Conservation (phyloP, 345 rosid species). For the Melaleuca alternifolia region DNA sequence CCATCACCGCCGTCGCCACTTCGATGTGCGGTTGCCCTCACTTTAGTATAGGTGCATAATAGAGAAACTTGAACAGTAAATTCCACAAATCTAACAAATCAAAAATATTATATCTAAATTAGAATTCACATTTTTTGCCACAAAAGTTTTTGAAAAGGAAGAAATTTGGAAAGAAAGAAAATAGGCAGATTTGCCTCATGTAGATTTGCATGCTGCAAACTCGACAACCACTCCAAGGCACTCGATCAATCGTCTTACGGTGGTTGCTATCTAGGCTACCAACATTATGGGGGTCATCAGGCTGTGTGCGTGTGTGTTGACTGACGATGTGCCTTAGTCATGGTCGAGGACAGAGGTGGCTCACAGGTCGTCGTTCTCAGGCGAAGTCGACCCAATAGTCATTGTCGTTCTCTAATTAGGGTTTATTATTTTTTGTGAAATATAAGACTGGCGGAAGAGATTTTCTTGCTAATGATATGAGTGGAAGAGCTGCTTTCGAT, state of each 20-base stretch:
- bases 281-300: neutral
- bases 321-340: neutral
- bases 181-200: neutral
- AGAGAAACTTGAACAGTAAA: neutral
- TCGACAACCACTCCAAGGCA: neutral
- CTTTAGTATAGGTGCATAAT: neutral
- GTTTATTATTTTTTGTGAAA: neutral
- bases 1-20: neutral
- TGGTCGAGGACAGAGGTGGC: neutral
- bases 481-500: too few species aligned
- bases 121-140: neutral
- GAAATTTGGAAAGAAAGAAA: neutral
- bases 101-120: neutral
- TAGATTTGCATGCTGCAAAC: neutral
- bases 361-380: neutral
- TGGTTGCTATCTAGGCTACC: neutral
- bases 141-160: neutral
- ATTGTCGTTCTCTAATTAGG: neutral
- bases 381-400: neutral
- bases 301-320: neutral
- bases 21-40: neutral
- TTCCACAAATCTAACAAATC: neutral
- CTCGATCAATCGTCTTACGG: neutral
- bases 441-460: accelerated
- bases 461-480: too few species aligned